These are phyloP conservation scores for Arthrobotrys entomopaga DNA, from an alignment of 2,329 filamentous ascomycete species.

Conservation along the genomic window DNA sequence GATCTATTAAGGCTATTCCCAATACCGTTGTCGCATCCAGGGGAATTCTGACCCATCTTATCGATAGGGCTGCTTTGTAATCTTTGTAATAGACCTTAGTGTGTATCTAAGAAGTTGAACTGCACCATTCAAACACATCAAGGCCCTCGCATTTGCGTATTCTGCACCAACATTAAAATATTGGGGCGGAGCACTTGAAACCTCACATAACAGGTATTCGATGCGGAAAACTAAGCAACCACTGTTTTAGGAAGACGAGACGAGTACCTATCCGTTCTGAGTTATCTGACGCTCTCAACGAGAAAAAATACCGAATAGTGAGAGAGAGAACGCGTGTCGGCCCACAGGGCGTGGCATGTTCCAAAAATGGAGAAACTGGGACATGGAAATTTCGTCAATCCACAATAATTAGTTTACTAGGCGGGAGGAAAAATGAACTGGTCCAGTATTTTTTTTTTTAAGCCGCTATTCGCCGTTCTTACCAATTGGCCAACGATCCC, in stretches of 20 bases:
- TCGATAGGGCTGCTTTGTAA: conserved; percentile 22
- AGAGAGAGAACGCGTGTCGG: not conserved
- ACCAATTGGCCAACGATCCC: no score
- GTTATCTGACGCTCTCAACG: not conserved
- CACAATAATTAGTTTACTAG: no score
- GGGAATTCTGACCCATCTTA: not conserved
- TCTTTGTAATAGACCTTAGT: conserved; percentile 10
- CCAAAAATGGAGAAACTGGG: no score
- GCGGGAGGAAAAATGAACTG: no score
- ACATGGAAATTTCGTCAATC: no score
- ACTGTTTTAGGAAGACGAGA: not conserved
- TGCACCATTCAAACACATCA: not conserved
- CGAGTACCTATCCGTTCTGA: not conserved
- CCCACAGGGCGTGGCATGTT: conserved; percentile 2
- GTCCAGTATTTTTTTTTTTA: no score
- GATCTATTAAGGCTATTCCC: not conserved
- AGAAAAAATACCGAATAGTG: not conserved
- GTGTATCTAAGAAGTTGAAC: conserved; percentile 3
- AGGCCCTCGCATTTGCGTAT: conserved; percentile 1
- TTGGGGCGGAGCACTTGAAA: conserved; percentile 12
- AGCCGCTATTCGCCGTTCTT: no score
- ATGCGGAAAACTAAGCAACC: not conserved
- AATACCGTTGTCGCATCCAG: conserved; percentile 4
- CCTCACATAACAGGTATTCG: conserved; percentile 1
- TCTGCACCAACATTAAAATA: conserved; percentile 5